A percentile compares a stretch with the other conserved stretches of the same genome.
phyloP scores from a whole-genome alignment of 768 basidiomycete genomes.

The Inosperma sp. region DNA sequence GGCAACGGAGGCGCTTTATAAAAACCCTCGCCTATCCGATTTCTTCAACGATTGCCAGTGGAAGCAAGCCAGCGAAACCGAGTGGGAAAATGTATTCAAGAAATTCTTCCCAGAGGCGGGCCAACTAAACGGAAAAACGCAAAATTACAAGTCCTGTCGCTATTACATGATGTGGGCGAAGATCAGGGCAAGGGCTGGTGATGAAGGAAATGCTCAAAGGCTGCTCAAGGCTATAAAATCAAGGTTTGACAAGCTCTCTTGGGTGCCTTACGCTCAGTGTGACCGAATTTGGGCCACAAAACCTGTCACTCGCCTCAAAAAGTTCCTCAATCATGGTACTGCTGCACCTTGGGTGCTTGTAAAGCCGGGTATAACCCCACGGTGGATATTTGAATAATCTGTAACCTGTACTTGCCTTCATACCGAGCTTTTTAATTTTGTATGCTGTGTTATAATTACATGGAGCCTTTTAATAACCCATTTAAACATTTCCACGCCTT shows the following conservation, averaged over 20 bases:
- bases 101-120: slow-evolving; percentile 13
- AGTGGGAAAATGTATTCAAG: slow-evolving; percentile 16
- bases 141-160: slow-evolving; percentile 12
- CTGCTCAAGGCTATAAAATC: background rate
- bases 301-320: background rate
- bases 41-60: slow-evolving; percentile 17
- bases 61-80: slow-evolving; percentile 5
- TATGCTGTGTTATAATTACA: too few relatives aligned
- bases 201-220: background rate
- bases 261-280: slow-evolving; percentile 18
- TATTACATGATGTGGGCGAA: slow-evolving; percentile 14
- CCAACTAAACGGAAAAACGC: background rate
- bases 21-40: slow-evolving; percentile 13
- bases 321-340: background rate
- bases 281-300: slow-evolving; percentile 7
- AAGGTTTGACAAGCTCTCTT: slow-evolving; percentile 15
- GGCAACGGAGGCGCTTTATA: slow-evolving; percentile 13
- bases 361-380: too few relatives aligned
- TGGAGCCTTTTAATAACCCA: too few relatives aligned
- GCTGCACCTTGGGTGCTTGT: background rate
- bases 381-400: too few relatives aligned
- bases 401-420: too few relatives aligned
- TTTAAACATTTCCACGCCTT: too few relatives aligned
- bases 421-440: too few relatives aligned
- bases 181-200: background rate